Base-by-base conservation (phyloP, 23 red algal genomes). In the Agarophyton chilense region DNA sequence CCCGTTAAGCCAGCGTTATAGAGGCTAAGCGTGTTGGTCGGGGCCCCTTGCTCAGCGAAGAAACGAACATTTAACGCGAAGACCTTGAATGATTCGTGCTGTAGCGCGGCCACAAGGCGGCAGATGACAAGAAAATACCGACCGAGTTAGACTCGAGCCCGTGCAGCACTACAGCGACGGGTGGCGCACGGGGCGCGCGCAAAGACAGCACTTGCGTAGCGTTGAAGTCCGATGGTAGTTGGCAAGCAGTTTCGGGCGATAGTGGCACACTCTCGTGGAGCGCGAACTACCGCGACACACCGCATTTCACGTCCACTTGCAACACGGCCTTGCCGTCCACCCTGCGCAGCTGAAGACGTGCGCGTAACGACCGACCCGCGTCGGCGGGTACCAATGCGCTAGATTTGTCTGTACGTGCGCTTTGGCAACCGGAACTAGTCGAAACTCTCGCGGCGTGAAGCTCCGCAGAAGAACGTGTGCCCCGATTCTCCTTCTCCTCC, bases 1-100 rank as follows among this genome's bases (percentile, higher is more conserved):
- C 90, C 93, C n/a, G 88, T 90, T 24, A 95, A 95, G 31, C 93
- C 93, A 26, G 92, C 76, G 84, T 98, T 93, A 51, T 98, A 98
- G 36, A 82, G 83, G 31, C 79, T 64, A 5, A 82, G 60, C 39
- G 93, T 93, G 77, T 60, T 53, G 29, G 88, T 83, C 18, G 26
- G 74, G 2, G 62, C 1, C 13, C 71, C 72, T 25, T 91, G 77
- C 4, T 25, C 16, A 1, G 93, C 91, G 57, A 93, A 98, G 0
- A 89, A 88, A 40, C 96, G 89, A 74, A 65, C 90, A 46, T 98
- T 98, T 40, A 98, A 55, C 21, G 85, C 89, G 43, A 81, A 71
- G 17, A 98, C 96, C 66, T 92, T 77, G 13, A 84, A 77, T 60
- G 57, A 73, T n/a, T 13, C 34, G 36, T 13, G 22, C 57, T 58